These are phyloP conservation scores for Macrophomina tecta DNA, from an alignment of 2,329 filamentous ascomycete genomes.

Conservation along the genomic window DNA sequence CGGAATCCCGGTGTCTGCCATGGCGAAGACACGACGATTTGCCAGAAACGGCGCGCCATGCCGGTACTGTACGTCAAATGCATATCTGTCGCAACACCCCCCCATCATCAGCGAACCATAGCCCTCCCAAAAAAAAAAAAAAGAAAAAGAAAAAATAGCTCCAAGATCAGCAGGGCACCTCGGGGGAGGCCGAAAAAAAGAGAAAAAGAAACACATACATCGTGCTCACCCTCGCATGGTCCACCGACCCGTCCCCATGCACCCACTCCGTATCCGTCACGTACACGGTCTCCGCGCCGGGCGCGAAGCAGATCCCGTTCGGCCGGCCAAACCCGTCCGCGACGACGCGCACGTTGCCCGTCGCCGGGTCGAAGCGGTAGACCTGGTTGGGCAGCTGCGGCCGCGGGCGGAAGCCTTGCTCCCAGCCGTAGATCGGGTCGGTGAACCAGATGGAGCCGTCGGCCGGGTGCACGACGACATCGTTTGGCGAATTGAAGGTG, in stretches of 20 bases:
- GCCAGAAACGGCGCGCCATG: constrained; percentile 36
- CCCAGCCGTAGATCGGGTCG: constrained; percentile 43
- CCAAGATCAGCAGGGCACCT: no score
- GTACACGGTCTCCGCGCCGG: constrained; percentile 47
- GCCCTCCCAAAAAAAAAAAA: no score
- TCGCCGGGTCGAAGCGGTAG: constrained; percentile 49
- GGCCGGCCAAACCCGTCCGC: constrained; percentile 48
- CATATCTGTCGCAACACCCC: constrained; percentile 40
- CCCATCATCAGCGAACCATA: no score
- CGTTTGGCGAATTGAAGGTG: constrained; percentile 50
- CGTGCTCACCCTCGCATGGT: constrained; percentile 27
- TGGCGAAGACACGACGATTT: constrained; percentile 61
- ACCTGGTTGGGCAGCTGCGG: constrained; percentile 36
- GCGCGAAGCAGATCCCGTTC: constrained; percentile 52
- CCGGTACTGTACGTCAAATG: constrained; percentile 50
- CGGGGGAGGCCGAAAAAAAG: no score
- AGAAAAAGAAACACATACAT: neutral
- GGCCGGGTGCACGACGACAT: constrained; percentile 43
- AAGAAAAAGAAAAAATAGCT: no score
- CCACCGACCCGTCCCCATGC: neutral
- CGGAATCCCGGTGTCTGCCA: constrained; percentile 55
- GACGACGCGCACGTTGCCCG: constrained; percentile 43
- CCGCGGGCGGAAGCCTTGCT: constrained; percentile 34
- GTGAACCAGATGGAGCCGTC: constrained; percentile 55
- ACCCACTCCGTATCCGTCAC: constrained; percentile 46